Conservation (phyloP, 257 asterid species). For the Solanum peruvianum region DNA sequence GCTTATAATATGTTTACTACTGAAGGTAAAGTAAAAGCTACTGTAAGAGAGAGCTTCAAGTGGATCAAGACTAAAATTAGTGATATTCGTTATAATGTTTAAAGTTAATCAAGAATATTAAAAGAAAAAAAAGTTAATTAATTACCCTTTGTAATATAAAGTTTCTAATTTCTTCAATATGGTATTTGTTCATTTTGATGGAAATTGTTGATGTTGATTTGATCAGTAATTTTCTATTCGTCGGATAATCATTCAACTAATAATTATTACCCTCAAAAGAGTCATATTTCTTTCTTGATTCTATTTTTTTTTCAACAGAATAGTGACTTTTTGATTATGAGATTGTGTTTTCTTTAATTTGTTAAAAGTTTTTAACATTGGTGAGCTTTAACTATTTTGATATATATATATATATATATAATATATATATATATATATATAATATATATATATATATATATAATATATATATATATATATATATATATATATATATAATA, state of each 20-base stretch:
- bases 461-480: too few relatives aligned
- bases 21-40: constrained; percentile 62
- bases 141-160: not conserved
- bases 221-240: not conserved
- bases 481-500: too few relatives aligned
- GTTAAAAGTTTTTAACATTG: not conserved
- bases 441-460: too few relatives aligned
- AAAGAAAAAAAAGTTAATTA: not conserved
- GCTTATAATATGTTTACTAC: constrained; percentile 48
- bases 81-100: constrained; percentile 31
- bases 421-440: too few relatives aligned
- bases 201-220: not conserved
- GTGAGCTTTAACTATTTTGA: not conserved
- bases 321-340: not conserved
- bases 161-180: not conserved
- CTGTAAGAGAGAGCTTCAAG: constrained; percentile 56
- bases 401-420: too few relatives aligned
- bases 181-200: not conserved
- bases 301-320: not conserved
- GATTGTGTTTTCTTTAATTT: not conserved
- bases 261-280: not conserved
- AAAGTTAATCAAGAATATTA: not conserved
- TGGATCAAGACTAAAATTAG: constrained; percentile 66
- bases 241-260: not conserved
- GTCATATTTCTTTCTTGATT: not conserved